Percentiles rank a stretch among this genome's conserved stretches.
These are phyloP conservation scores for Hanseniaspora lachancei DNA, from an alignment of 805 yeast genomes.

Conservation along the genomic window DNA sequence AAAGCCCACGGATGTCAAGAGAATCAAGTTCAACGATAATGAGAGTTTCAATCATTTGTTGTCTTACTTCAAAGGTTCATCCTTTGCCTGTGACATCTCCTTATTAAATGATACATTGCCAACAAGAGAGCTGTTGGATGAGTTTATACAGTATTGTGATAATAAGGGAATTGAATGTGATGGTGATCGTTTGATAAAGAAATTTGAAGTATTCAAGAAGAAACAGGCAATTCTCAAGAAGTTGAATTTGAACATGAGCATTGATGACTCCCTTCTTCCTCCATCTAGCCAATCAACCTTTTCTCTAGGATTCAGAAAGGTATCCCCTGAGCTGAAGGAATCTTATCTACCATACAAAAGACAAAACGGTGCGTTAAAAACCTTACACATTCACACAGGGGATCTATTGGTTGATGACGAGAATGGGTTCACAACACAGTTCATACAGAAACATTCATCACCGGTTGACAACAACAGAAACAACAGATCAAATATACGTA, in stretches of 20 bases:
- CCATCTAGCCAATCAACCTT: background rate
- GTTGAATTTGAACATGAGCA: background rate
- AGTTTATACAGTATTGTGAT: slow-evolving; percentile 16
- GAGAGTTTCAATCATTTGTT: background rate
- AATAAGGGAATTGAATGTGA: slow-evolving; percentile 3
- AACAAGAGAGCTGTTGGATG: slow-evolving; percentile 20
- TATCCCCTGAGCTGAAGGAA: slow-evolving; percentile 57
- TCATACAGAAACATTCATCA: slow-evolving; percentile 15
- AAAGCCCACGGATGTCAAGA: background rate
- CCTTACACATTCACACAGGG: slow-evolving; percentile 50
- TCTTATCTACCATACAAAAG: slow-evolving; percentile 76
- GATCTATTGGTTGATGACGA: slow-evolving; percentile 26
- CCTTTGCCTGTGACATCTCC: background rate
- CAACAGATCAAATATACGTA: slow-evolving; percentile 18
- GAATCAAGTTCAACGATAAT: background rate
- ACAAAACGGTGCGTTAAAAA: slow-evolving; percentile 53
- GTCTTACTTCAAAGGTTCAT: background rate
- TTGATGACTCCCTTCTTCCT: background rate
- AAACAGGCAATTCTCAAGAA: background rate
- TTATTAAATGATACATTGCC: background rate
- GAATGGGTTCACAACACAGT: slow-evolving; percentile 30
- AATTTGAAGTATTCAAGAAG: background rate
- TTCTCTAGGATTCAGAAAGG: slow-evolving; percentile 57
- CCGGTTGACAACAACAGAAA: slow-evolving; percentile 1
- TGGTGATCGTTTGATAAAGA: slow-evolving; percentile 1